phyloP scores from a whole-genome alignment of 2,329 filamentous ascomycete species.

The Trichoderma sp. region DNA sequence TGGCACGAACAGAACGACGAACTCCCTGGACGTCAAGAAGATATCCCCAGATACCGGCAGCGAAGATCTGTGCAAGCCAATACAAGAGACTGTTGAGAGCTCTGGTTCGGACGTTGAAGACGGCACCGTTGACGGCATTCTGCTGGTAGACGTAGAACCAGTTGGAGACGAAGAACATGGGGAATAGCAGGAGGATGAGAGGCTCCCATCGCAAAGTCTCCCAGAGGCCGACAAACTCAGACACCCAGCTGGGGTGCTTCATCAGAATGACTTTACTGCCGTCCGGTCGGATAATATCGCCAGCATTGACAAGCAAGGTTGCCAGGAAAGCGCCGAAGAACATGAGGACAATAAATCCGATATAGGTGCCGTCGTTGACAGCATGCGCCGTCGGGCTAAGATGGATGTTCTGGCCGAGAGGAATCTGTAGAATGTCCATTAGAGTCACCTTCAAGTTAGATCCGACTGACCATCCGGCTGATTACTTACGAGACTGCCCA shows the following conservation, averaged over 20 bases:
- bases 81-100: conserved; percentile 54
- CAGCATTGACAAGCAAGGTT: conserved; percentile 68
- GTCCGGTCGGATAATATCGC: conserved; percentile 70
- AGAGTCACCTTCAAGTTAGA: neutral
- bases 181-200: conserved; percentile 64
- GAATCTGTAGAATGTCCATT: conserved; percentile 44
- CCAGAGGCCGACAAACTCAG: conserved; percentile 74
- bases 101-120: conserved; percentile 55
- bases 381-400: conserved; percentile 40
- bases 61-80: conserved; percentile 56
- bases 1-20: conserved; percentile 70
- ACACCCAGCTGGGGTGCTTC: conserved; percentile 85
- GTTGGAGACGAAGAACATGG: conserved; percentile 55
- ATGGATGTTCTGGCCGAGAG: conserved; percentile 68
- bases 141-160: conserved; percentile 60
- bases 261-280: conserved; percentile 79
- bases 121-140: conserved; percentile 53
- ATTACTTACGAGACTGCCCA: conserved; percentile 61
- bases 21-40: conserved; percentile 65
- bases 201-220: conserved; percentile 69
- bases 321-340: conserved; percentile 67
- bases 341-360: conserved; percentile 82
- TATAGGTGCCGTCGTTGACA: conserved; percentile 78
- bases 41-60: conserved; percentile 47
- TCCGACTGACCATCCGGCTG: neutral